phyloP scores from a whole-genome alignment of 768 basidiomycete genomes.

The Agaricus blazei region DNA sequence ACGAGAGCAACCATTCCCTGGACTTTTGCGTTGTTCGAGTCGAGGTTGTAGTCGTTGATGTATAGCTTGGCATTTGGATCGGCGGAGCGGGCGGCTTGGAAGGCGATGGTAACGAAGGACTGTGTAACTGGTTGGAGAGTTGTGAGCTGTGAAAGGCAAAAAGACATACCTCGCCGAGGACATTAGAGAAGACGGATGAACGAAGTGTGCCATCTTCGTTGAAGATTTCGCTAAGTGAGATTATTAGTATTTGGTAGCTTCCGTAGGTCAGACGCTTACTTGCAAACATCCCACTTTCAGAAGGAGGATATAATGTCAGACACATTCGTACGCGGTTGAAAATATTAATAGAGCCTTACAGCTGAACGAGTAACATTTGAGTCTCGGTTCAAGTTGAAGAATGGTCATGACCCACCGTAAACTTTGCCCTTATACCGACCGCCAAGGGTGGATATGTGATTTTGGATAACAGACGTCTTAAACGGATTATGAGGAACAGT shows the following conservation, averaged over 20 bases:
- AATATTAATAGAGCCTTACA: slow-evolving; percentile 6
- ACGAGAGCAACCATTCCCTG: slow-evolving; percentile 36
- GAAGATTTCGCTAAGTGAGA: slow-evolving; percentile 31
- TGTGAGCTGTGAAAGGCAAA: background rate
- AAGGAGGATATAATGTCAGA: background rate
- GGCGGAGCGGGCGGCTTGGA: slow-evolving; percentile 36
- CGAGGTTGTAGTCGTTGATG: slow-evolving; percentile 47
- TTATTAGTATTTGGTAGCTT: slow-evolving; percentile 16
- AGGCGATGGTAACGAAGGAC: slow-evolving; percentile 41
- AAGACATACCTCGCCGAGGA: slow-evolving; percentile 28
- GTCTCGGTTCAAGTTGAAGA: background rate
- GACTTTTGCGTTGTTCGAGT: slow-evolving; percentile 44
- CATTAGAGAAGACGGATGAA: slow-evolving; percentile 34
- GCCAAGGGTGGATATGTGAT: slow-evolving; percentile 33
- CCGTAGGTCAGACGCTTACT: slow-evolving; percentile 17
- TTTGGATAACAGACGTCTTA: slow-evolving; percentile 30
- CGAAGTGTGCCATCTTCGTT: slow-evolving; percentile 40
- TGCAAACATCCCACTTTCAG: slow-evolving; percentile 30
- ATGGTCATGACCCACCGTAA: slow-evolving; percentile 16
- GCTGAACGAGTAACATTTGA: slow-evolving; percentile 7
- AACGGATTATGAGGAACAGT: background rate
- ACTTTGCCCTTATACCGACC: slow-evolving; percentile 40
- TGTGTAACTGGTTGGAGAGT: slow-evolving; percentile 11
- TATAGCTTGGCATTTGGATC: slow-evolving; percentile 34
- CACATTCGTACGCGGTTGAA: background rate